phyloP scores from a whole-genome alignment of 2,329 filamentous ascomycete species.

The Diaporthe destruens region DNA sequence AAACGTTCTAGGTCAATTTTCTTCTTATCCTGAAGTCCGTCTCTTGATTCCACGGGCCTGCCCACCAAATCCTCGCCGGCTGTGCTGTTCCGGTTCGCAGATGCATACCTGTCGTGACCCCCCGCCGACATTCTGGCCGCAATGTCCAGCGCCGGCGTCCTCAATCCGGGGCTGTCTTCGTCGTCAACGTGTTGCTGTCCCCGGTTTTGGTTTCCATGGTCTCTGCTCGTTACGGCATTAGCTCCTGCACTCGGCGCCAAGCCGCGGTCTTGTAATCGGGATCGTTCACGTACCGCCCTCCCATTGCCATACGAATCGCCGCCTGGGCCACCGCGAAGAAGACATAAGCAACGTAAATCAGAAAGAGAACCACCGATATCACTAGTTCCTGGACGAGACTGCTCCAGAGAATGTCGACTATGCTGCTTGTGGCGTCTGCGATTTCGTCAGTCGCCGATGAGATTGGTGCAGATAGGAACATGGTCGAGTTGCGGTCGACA shows the following conservation, averaged over 20 bases:
- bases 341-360: slow-evolving; percentile 83
- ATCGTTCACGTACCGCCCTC: slow-evolving; percentile 8
- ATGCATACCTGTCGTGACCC: neutral
- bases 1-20: slow-evolving; percentile 41
- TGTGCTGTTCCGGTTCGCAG: slow-evolving; percentile 25
- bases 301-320: slow-evolving; percentile 66
- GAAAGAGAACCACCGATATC: slow-evolving; percentile 79
- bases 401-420: slow-evolving; percentile 75
- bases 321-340: slow-evolving; percentile 80
- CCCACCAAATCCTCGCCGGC: slow-evolving; percentile 48
- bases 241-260: neutral
- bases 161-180: slow-evolving; percentile 45
- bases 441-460: slow-evolving; percentile 84
- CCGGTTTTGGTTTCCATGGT: slow-evolving; percentile 70
- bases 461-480: slow-evolving; percentile 83
- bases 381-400: slow-evolving; percentile 82
- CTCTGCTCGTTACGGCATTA: slow-evolving; percentile 64
- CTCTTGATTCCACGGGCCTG: neutral
- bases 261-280: neutral
- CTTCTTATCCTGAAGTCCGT: slow-evolving; percentile 43
- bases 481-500: slow-evolving; percentile 63
- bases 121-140: slow-evolving; percentile 33
- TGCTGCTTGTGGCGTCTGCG: slow-evolving; percentile 77
- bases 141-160: slow-evolving; percentile 15
- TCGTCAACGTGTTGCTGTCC: slow-evolving; percentile 57